These are phyloP conservation scores for Kazachstania viticola DNA, from an alignment of 805 yeast genomes.

Conservation along the genomic window DNA sequence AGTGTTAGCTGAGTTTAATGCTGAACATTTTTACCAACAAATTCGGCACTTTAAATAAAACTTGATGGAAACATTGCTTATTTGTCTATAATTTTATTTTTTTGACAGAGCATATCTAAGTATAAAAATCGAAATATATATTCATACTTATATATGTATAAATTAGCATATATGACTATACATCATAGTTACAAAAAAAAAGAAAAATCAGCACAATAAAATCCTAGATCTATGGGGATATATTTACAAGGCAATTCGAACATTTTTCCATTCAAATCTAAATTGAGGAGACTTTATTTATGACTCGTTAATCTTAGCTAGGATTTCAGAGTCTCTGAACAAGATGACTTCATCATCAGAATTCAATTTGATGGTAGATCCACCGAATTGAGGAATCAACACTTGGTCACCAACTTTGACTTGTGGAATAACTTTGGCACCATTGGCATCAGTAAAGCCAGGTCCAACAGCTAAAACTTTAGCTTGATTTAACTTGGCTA, in stretches of 20 bases:
- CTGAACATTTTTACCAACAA: constrained; percentile 38
- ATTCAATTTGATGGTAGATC: constrained; percentile 77
- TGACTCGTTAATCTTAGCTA: constrained; percentile 73
- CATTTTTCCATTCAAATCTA: too few relatives aligned
- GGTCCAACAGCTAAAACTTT: constrained; percentile 93
- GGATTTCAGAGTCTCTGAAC: constrained; percentile 88
- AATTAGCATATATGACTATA: too few relatives aligned
- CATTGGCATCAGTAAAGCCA: constrained; percentile 68
- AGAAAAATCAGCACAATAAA: neutral
- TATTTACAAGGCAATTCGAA: too few relatives aligned
- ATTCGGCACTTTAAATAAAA: too few relatives aligned
- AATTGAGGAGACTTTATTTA: too few relatives aligned
- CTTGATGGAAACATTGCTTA: too few relatives aligned
- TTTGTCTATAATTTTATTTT: too few relatives aligned
- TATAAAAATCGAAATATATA: too few relatives aligned
- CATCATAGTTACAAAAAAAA: neutral
- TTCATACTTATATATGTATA: neutral
- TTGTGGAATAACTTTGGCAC: constrained; percentile 58
- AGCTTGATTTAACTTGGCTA: constrained; percentile 85
- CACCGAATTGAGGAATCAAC: constrained; percentile 90
- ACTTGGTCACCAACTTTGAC: constrained; percentile 90
- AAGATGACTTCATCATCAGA: constrained; percentile 66
- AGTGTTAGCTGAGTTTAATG: constrained; percentile 38
- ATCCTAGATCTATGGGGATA: too few relatives aligned
- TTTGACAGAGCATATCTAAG: too few relatives aligned